Percentiles rank a stretch among this genome's conserved stretches.
These are phyloP conservation scores for Physcia stellaris DNA, from an alignment of 495 filamentous ascomycete genomes.

Conservation along the genomic window DNA sequence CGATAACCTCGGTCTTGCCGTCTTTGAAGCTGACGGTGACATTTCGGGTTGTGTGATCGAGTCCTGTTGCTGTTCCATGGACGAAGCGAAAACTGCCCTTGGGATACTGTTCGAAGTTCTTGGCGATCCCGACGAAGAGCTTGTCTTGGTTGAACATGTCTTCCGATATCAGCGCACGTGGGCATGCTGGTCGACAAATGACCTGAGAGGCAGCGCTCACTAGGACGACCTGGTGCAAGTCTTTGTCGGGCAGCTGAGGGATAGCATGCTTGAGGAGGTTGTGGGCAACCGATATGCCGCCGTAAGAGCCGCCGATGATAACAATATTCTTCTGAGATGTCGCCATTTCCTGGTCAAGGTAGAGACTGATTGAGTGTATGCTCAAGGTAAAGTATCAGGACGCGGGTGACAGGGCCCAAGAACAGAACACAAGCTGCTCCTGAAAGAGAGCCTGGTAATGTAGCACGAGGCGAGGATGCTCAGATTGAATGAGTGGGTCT, in stretches of 20 bases:
- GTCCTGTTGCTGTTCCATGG: constrained; percentile 20
- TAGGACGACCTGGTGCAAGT: constrained; percentile 22
- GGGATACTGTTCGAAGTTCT: constrained; percentile 20
- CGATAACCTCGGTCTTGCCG: too few relatives aligned
- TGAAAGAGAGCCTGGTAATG: too few relatives aligned
- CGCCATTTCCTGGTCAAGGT: too few relatives aligned
- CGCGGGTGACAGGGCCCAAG: too few relatives aligned
- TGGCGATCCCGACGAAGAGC: constrained; percentile 30
- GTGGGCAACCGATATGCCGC: constrained; percentile 38
- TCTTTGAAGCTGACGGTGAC: constrained; percentile 12
- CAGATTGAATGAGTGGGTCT: too few relatives aligned
- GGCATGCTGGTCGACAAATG: constrained; percentile 41
- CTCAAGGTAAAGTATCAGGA: too few relatives aligned
- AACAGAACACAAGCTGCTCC: too few relatives aligned
- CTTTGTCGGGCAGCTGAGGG: constrained; percentile 15
- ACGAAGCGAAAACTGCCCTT: constrained; percentile 20
- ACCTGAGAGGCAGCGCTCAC: constrained; percentile 35
- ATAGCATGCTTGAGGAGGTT: constrained; percentile 31
- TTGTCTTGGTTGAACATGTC: constrained; percentile 30
- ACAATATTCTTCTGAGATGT: constrained; percentile 34
- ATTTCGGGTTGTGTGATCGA: constrained; percentile 12
- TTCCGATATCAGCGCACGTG: constrained; percentile 34
- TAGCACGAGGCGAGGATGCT: too few relatives aligned
- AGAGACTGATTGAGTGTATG: too few relatives aligned
- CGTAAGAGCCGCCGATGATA: constrained; percentile 39